Percentiles rank a stretch among this genome's conserved stretches.
Conservation (phyloP, 2,329 filamentous ascomycete genomes). For the Nigrospora oryzae region DNA sequence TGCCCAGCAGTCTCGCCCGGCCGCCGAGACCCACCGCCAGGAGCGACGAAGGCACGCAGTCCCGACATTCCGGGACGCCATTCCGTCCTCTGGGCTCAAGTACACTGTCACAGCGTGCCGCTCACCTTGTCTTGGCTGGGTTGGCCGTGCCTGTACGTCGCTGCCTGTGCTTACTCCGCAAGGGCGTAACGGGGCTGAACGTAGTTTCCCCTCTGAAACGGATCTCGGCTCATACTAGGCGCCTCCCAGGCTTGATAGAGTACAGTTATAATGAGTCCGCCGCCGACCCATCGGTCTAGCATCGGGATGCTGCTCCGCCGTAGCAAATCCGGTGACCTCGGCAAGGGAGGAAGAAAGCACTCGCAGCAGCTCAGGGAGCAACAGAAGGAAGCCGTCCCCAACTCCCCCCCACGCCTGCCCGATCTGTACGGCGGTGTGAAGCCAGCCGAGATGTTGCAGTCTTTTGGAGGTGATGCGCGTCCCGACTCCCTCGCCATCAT, state of each 20-base stretch:
- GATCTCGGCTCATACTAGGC: constrained; percentile 8
- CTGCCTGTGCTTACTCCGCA: no score
- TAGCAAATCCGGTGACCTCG: constrained; percentile 44
- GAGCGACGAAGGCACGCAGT: no score
- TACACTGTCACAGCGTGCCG: no score
- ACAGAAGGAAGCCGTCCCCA: constrained; percentile 45
- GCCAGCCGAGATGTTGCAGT: constrained; percentile 19
- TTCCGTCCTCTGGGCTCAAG: no score
- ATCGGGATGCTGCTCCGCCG: constrained; percentile 45
- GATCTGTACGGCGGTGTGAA: constrained; percentile 30
- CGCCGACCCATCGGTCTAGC: constrained; percentile 34
- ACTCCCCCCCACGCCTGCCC: constrained; percentile 51
- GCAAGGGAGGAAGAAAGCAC: constrained; percentile 40
- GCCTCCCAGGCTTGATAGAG: neutral
- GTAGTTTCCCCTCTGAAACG: neutral
- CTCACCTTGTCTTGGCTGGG: no score
- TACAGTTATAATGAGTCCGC: constrained; percentile 17
- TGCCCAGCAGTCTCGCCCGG: no score
- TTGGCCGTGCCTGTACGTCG: no score
- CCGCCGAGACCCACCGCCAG: no score
- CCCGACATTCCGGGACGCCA: no score
- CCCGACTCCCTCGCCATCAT: constrained; percentile 23
- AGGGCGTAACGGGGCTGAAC: neutral
- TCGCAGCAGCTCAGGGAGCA: constrained; percentile 40
- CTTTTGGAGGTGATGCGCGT: constrained; percentile 24